Evolutionary conservation across 1,284 basidiomycete species (phyloP).

Genomic region (Malassezia caprae): DNA sequence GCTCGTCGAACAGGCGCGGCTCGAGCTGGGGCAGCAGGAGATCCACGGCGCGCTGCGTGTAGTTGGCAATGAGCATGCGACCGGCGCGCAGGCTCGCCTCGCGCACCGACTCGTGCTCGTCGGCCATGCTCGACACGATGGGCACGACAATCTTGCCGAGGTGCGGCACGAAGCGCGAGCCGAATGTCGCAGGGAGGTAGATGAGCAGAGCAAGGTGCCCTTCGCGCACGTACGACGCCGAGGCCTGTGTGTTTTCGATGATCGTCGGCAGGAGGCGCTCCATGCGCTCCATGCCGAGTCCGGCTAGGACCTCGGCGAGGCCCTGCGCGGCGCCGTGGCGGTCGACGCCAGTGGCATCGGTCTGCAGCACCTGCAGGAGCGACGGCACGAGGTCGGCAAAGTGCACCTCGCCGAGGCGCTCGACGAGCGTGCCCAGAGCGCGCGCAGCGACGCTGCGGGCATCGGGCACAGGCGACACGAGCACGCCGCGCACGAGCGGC

Average conservation of each 20-base stretch:
- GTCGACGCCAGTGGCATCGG: slow-evolving; percentile 89
- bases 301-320: slow-evolving; percentile 86
- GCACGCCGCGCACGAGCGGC: slow-evolving; percentile 80
- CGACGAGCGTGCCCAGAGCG: slow-evolving; percentile 90
- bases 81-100: slow-evolving; percentile 98
- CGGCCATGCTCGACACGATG: slow-evolving; percentile 82
- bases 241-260: slow-evolving; percentile 78
- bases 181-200: slow-evolving; percentile 91
- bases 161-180: slow-evolving; percentile 83
- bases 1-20: slow-evolving; percentile 82
- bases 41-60: slow-evolving; percentile 83
- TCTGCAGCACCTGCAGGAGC: slow-evolving; percentile 78
- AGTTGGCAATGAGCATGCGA: slow-evolving; percentile 94
- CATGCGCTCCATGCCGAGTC: slow-evolving; percentile 90
- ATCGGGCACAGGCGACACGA: slow-evolving; percentile 84
- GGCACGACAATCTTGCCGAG: slow-evolving; percentile 87
- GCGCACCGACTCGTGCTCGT: slow-evolving; percentile 76
- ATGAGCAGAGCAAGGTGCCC: slow-evolving; percentile 97
- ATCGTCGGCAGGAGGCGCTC: slow-evolving; percentile 90
- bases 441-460: slow-evolving; percentile 94
- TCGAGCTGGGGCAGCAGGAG: slow-evolving; percentile 89
- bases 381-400: slow-evolving; percentile 91
- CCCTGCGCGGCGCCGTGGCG: slow-evolving; percentile 96
- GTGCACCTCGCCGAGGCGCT: slow-evolving; percentile 84
- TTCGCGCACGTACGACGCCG: slow-evolving; percentile 82